phyloP scores from a whole-genome alignment of 495 filamentous ascomycete species.

The Talaromyces nanjingensis region DNA sequence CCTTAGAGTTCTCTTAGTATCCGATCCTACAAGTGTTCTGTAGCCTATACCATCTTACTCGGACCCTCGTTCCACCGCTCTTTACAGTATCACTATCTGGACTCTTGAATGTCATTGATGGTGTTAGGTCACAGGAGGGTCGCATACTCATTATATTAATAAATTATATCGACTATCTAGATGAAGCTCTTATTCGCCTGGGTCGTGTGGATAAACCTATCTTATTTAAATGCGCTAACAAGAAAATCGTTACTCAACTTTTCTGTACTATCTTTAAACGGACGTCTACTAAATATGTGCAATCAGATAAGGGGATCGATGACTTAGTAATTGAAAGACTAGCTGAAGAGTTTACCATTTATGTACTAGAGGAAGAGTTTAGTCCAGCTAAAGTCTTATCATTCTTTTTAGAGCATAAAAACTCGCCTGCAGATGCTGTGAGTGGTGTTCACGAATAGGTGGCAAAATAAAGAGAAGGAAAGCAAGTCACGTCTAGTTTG shows the following conservation, averaged over 20 bases:
- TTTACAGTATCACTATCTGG: no score
- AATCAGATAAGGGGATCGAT: slow-evolving; percentile 8
- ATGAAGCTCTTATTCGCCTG: slow-evolving; percentile 67
- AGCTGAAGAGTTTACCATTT: no score
- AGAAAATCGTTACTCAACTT: slow-evolving; percentile 13
- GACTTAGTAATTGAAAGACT: no score
- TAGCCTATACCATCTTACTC: no score
- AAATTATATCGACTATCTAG: slow-evolving; percentile 67
- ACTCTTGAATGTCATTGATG: slow-evolving; percentile 77
- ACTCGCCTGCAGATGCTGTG: slow-evolving; percentile 13
- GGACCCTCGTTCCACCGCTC: no score
- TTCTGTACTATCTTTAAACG: slow-evolving; percentile 11
- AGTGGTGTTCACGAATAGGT: slow-evolving; percentile 4
- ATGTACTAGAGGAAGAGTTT: slow-evolving; percentile 15
- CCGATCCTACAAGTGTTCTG: no score
- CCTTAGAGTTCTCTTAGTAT: no score
- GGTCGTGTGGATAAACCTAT: slow-evolving; percentile 21
- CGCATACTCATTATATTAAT: slow-evolving; percentile 79
- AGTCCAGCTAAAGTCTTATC: slow-evolving; percentile 16
- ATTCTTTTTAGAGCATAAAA: slow-evolving; percentile 15
- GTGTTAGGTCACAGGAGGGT: slow-evolving; percentile 74
- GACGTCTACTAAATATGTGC: no score
- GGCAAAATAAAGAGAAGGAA: no score
- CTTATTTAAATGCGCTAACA: slow-evolving; percentile 24
- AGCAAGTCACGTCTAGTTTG: no score